Evolutionary conservation across 805 yeast genomes (phyloP).

Genomic region (Barnettozyma botsteinii): DNA sequence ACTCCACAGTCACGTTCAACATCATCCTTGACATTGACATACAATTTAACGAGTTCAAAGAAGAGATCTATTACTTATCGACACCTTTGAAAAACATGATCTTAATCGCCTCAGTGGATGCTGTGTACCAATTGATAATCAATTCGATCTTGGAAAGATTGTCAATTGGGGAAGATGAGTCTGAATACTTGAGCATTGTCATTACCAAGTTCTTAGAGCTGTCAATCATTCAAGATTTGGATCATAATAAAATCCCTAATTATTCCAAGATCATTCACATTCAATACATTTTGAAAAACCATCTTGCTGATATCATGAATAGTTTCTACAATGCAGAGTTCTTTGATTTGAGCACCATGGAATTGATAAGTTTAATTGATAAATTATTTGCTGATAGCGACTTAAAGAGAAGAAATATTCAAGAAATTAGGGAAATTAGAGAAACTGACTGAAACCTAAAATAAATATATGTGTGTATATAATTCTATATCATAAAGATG

Average conservation of each 20-base stretch:
- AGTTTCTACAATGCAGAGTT: slow-evolving; percentile 37
- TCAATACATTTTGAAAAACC: slow-evolving; percentile 27
- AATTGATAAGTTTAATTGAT: slow-evolving; percentile 31
- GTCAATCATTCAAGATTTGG: slow-evolving; percentile 7
- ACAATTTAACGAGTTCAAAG: slow-evolving; percentile 5
- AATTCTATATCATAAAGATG: background rate
- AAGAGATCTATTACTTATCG: slow-evolving; percentile 8
- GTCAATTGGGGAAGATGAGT: slow-evolving; percentile 23
- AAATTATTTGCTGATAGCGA: slow-evolving; percentile 37
- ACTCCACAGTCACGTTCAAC: slow-evolving; percentile 11
- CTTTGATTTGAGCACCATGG: slow-evolving; percentile 32
- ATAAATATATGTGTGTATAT: background rate
- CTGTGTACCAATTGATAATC: slow-evolving; percentile 17
- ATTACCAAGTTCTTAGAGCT: slow-evolving; percentile 15
- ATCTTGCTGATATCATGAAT: slow-evolving; percentile 35
- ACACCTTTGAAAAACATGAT: background rate
- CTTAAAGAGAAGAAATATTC: slow-evolving; percentile 29
- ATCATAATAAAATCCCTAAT: slow-evolving; percentile 12
- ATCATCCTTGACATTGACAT: slow-evolving; percentile 14
- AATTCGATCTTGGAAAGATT: slow-evolving; percentile 12
- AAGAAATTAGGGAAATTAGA: slow-evolving; percentile 42
- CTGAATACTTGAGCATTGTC: slow-evolving; percentile 18
- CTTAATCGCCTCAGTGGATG: slow-evolving; percentile 14
- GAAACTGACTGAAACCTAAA: slow-evolving; percentile 22
- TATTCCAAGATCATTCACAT: slow-evolving; percentile 20